Base-by-base conservation (phyloP, 805 yeast species). In the Blastobotrys parvus region DNA sequence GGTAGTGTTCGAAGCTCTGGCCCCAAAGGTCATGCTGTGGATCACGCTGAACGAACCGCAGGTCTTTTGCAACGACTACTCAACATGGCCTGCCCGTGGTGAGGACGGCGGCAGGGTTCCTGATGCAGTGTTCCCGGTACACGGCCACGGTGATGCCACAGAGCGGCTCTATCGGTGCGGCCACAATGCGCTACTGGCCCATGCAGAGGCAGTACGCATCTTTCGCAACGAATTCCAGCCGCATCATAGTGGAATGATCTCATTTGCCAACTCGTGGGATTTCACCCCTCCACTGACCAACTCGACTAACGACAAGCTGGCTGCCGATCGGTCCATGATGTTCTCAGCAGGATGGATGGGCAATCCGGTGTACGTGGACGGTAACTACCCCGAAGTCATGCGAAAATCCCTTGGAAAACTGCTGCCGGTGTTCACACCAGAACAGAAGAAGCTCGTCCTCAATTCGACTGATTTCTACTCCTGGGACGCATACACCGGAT, bases 11-110 rank as follows among this genome's bases (percentile, higher is more conserved):
- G 48, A 59, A 25, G 61, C 58, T 41, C 55, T 50, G 38, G 60
- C 59, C 11, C 59, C 55, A 27, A 54, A 61, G 41, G 65, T 61
- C 13, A 57, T 58, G n/a, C 30, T 48, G n/a, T 62, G 59, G 58
- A 43, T 62, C 39, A 58, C 62, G 1, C 52, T 58, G 40, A 62
- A 62, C 43, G 65, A 62, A 41, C 67, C 65, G n/a, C 46, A 49
- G 21, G 38, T 51, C 3, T 25, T 47, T 34, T 45, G 45, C 48
- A 41, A 31, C 33, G 45, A 30, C 36, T 46, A 34, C 18, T 43
- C 33, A 37, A 43, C 45, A 19, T 38, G 45, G 51, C 55, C 54
- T 2, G 49, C 33, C 7, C 10, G 11, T 7, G 11, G 11, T 25
- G 11, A 25, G 10, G 29, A 25, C 11, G 11, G 10, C 29, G 11